Conservation (phyloP, 2,329 filamentous ascomycete species). For the Huntiella decipiens region DNA sequence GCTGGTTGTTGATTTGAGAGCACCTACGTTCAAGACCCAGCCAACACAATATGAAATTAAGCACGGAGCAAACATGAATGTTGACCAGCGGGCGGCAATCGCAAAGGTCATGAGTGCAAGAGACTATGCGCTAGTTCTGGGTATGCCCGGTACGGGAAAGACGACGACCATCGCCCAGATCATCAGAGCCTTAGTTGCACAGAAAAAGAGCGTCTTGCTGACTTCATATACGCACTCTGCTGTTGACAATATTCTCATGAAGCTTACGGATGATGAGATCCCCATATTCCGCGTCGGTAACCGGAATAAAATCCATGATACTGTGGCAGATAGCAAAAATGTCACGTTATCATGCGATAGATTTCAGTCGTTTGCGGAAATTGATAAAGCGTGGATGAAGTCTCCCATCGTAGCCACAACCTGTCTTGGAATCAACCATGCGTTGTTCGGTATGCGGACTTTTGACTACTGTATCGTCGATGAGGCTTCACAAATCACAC, state of each 20-base stretch:
- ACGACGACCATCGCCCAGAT: slow-evolving; percentile 97
- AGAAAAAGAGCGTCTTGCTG: slow-evolving; percentile 80
- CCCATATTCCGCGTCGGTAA: slow-evolving; percentile 73
- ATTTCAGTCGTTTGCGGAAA: slow-evolving; percentile 61
- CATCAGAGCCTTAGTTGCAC: slow-evolving; percentile 70
- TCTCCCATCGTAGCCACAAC: slow-evolving; percentile 87
- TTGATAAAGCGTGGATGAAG: slow-evolving; percentile 66
- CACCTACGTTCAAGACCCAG: slow-evolving; percentile 52
- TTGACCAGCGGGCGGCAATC: slow-evolving; percentile 72
- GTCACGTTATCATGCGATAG: slow-evolving; percentile 57
- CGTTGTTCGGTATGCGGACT: slow-evolving; percentile 66
- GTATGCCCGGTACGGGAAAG: slow-evolving; percentile 96
- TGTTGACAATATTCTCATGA: slow-evolving; percentile 92
- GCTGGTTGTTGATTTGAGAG: slow-evolving; percentile 58
- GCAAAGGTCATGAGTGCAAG: slow-evolving; percentile 89
- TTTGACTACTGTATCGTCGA: slow-evolving; percentile 99
- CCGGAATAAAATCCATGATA: slow-evolving; percentile 66
- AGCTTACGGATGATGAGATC: slow-evolving; percentile 62
- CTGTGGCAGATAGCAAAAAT: slow-evolving; percentile 39
- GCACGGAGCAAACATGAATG: slow-evolving; percentile 49
- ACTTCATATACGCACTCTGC: slow-evolving; percentile 96
- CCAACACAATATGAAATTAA: slow-evolving; percentile 45
- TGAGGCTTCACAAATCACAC: slow-evolving; percentile 90
- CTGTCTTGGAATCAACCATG: slow-evolving; percentile 78
- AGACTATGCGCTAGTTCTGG: slow-evolving; percentile 91